phyloP scores from a whole-genome alignment of 2,329 filamentous ascomycete genomes.

The Sarocladium strictum region DNA sequence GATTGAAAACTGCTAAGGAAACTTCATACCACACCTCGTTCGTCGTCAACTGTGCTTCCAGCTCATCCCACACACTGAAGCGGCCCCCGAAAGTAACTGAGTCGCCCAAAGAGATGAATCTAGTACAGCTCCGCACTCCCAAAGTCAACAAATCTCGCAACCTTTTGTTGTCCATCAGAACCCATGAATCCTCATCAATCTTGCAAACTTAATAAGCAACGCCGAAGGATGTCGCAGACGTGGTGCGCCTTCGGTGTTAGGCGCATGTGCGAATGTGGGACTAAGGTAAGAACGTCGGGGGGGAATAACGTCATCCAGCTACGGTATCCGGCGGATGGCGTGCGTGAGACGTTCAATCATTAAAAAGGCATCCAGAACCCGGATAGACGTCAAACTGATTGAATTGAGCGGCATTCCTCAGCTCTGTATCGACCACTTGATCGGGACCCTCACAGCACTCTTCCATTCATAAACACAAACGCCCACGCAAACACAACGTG shows the following conservation, averaged over 20 bases:
- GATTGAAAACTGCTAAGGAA: conserved; percentile 15
- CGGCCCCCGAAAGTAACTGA: too few relatives aligned
- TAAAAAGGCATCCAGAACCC: not conserved
- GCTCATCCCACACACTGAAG: too few relatives aligned
- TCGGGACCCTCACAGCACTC: not conserved
- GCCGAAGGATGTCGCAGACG: not conserved
- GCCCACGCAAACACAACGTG: not conserved
- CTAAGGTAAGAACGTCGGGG: not conserved
- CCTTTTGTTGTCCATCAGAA: too few relatives aligned
- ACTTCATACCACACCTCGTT: too few relatives aligned
- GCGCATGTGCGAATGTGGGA: not conserved
- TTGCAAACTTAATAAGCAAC: not conserved
- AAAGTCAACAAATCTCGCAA: not conserved
- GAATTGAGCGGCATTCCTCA: too few relatives aligned
- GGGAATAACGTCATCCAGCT: not conserved
- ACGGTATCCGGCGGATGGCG: not conserved
- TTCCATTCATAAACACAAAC: not conserved
- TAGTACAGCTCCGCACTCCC: not conserved
- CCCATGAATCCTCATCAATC: not conserved
- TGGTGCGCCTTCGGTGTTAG: not conserved
- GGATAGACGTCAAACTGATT: too few relatives aligned
- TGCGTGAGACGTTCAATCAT: not conserved
- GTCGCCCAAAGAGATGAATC: not conserved
- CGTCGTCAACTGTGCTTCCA: too few relatives aligned
- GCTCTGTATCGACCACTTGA: too few relatives aligned